Evolutionary conservation across 768 basidiomycete genomes (phyloP).

Genomic region (Suillus luteus): DNA sequence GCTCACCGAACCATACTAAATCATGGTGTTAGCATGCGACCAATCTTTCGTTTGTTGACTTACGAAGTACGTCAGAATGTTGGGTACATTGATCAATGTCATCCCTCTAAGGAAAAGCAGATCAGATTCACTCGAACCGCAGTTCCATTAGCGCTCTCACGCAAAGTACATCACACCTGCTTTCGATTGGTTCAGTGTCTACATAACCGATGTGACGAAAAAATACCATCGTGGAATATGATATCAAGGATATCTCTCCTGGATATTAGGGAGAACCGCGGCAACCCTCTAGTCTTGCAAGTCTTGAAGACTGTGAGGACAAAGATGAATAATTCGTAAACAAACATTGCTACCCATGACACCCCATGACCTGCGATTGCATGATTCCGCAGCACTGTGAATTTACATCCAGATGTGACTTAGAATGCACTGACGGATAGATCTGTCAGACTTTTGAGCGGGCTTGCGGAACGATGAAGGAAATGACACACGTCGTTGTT

Average conservation of each 20-base stretch:
- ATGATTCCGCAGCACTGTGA: not conserved
- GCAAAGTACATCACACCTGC: slow-evolving; percentile 58
- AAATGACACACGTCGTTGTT: slow-evolving; percentile 1
- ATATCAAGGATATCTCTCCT: slow-evolving; percentile 41
- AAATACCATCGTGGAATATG: slow-evolving; percentile 53
- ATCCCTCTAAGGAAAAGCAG: slow-evolving; percentile 40
- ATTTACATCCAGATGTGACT: not conserved
- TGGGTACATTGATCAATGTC: slow-evolving; percentile 52
- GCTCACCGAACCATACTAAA: not conserved
- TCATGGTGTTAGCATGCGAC: not conserved
- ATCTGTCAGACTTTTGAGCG: not conserved
- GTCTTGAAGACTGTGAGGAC: slow-evolving; percentile 48
- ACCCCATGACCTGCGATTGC: slow-evolving; percentile 30
- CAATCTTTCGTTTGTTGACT: slow-evolving; percentile 8
- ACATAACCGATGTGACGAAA: not conserved
- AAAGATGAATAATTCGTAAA: slow-evolving; percentile 52
- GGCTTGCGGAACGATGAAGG: not conserved
- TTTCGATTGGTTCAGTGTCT: not conserved
- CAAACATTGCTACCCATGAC: slow-evolving; percentile 54
- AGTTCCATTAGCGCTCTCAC: slow-evolving; percentile 37
- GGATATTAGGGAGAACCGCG: slow-evolving; percentile 24
- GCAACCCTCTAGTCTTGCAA: slow-evolving; percentile 34
- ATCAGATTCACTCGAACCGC: not conserved
- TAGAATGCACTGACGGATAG: not conserved
- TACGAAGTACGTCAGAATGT: slow-evolving; percentile 45